A percentile compares a stretch with the other conserved stretches of the same genome.
Evolutionary conservation across 2,329 filamentous ascomycete species (phyloP).

Genomic region (Alternaria incomplexa): DNA sequence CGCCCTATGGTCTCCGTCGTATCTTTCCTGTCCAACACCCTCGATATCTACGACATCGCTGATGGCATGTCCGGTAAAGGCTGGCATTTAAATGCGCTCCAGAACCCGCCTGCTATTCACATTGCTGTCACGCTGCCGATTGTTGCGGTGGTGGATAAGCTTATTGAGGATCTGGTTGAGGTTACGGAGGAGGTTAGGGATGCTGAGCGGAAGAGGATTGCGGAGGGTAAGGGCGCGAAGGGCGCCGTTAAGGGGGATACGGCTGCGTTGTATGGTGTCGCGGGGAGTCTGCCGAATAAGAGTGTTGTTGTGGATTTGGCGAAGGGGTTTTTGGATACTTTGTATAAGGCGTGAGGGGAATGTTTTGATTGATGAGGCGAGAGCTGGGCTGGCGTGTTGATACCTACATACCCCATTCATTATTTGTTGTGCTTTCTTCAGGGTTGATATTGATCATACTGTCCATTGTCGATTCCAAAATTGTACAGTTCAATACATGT

Average conservation of each 20-base stretch:
- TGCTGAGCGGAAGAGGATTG: slow-evolving; percentile 75
- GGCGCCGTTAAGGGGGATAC: slow-evolving; percentile 73
- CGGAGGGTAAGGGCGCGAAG: slow-evolving; percentile 69
- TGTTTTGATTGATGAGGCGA: background rate
- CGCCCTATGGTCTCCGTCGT: slow-evolving; percentile 88
- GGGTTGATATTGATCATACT: background rate
- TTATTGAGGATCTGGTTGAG: slow-evolving; percentile 72
- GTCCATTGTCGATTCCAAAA: background rate
- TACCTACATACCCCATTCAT: background rate
- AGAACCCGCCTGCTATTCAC: slow-evolving; percentile 90
- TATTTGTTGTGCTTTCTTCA: background rate
- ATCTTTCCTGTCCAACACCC: slow-evolving; percentile 80
- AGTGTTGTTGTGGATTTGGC: slow-evolving; percentile 90
- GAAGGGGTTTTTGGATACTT: slow-evolving; percentile 85
- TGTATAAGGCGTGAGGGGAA: slow-evolving; percentile 78
- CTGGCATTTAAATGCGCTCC: slow-evolving; percentile 95
- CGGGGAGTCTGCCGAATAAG: slow-evolving; percentile 94
- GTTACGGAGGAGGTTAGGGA: slow-evolving; percentile 75
- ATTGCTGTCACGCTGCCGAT: slow-evolving; percentile 92
- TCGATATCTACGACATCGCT: slow-evolving; percentile 93
- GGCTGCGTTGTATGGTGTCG: slow-evolving; percentile 91
- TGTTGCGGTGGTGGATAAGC: slow-evolving; percentile 76
- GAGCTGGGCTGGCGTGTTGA: background rate
- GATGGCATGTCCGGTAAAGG: slow-evolving; percentile 84
- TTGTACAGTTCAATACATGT: background rate